A percentile compares a stretch with the other conserved stretches of the same genome.
Conservation (phyloP, 225 moss, liverwort and hornwort species). For the Pleurozium schreberi region DNA sequence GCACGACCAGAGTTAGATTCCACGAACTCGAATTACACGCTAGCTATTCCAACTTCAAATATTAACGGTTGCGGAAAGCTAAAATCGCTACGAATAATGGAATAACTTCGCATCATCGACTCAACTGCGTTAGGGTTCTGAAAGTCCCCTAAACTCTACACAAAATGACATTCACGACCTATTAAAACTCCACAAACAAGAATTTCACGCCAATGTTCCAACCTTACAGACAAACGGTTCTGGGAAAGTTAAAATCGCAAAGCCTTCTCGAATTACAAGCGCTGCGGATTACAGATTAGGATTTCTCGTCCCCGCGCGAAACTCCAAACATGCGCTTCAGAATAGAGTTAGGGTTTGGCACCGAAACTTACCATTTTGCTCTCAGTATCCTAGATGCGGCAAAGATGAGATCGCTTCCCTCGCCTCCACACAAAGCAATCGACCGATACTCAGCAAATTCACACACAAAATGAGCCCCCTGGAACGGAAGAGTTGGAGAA, state of each 20-base stretch:
- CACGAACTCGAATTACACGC: background rate
- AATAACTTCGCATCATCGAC: background rate
- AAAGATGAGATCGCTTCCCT: background rate
- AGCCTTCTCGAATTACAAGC: background rate
- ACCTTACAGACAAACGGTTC: background rate
- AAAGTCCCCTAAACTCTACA: background rate
- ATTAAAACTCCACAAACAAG: background rate
- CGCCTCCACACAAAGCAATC: background rate
- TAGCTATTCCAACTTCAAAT: background rate
- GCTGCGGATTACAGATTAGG: background rate
- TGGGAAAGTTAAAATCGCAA: background rate
- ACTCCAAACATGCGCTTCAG: background rate
- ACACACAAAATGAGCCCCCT: background rate
- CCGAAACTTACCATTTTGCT: conserved; percentile 6
- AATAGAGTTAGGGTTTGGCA: background rate
- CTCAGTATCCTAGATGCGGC: background rate
- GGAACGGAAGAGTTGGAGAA: background rate
- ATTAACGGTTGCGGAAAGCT: background rate
- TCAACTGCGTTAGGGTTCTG: background rate
- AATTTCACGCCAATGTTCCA: background rate
- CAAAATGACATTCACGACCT: background rate
- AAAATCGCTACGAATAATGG: background rate
- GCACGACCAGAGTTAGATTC: background rate
- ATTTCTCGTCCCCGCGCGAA: background rate
- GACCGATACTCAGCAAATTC: background rate